Base-by-base conservation (phyloP, 306 rosid species). In the Trifolium pratense region DNA sequence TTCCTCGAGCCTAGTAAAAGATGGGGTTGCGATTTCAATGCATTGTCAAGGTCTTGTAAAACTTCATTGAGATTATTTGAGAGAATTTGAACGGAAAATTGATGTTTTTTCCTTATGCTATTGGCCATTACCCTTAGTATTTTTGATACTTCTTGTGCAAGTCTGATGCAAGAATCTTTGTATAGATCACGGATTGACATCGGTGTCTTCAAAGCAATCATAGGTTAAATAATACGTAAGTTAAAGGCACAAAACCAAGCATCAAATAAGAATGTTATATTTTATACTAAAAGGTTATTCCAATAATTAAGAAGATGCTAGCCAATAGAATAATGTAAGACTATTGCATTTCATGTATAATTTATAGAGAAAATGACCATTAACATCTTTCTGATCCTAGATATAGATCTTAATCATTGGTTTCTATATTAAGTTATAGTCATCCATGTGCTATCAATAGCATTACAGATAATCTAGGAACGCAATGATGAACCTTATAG, bases 21-120 rank as follows among this genome's bases (percentile, higher is more conserved):
- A 45, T 89, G 86, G 3, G 97, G 97, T 46, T 92, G 96, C 7
- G 96, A 90, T 68, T 89, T 89, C 62, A 90, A 81, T 52, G 96
- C 96, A 5, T 65, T 63, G 82, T 92, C 85, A 0, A 92, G 89
- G 78, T 90, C 90, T 79, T 83, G 70, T 70, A 92, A 72, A 21
- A 92, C 90, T 74, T 86, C 81, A 21, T 87, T 82, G 62, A 89
- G 90, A 69, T 77, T 83, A 48, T 80, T 87, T 1, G 97, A 89
- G 77, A 90, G 90, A 42, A 61, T 78, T 51, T 83, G 83, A 0
- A 86, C 88, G 9, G 90, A 86, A 77, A 94, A 86, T 39, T 89
- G 91, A n/a, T 82, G 87, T 0, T 82, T 86, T n/a, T 79, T 81
- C 61, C 85, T 82, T 65, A 89, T 83, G 89, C 96, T 90, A 58